Percentiles rank a stretch among this genome's conserved stretches.
These are phyloP conservation scores for Brassica nigra DNA, from an alignment of 345 rosid species.

Conservation along the genomic window DNA sequence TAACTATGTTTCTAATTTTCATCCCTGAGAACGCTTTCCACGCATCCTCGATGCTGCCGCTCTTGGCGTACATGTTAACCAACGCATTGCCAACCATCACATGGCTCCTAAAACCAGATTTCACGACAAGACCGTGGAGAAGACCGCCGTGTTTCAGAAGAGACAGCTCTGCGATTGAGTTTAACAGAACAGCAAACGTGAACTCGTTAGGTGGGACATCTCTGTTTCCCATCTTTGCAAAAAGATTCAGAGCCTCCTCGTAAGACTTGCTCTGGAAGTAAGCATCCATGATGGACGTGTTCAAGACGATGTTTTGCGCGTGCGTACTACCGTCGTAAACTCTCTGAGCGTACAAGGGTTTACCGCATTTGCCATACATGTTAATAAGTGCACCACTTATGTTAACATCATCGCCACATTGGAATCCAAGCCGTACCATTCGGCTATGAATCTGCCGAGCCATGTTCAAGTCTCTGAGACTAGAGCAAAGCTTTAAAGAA, in stretches of 20 bases:
- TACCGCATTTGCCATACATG: slow-evolving; percentile 82
- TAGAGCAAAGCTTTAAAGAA: slow-evolving; percentile 39
- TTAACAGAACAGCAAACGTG: slow-evolving; percentile 61
- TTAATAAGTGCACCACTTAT: slow-evolving; percentile 55
- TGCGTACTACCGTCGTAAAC: slow-evolving; percentile 47
- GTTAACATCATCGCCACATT: slow-evolving; percentile 40
- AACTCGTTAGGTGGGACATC: slow-evolving; percentile 60
- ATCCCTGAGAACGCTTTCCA: slow-evolving; percentile 49
- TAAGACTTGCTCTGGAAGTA: slow-evolving; percentile 67
- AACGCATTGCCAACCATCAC: slow-evolving; percentile 66
- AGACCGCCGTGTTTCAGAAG: slow-evolving; percentile 54
- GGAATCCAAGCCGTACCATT: slow-evolving; percentile 38
- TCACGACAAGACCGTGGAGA: slow-evolving; percentile 52
- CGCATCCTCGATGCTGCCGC: slow-evolving; percentile 61
- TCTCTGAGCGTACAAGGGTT: slow-evolving; percentile 47
- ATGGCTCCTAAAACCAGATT: slow-evolving; percentile 59
- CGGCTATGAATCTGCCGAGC: slow-evolving; percentile 63
- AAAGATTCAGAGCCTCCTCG: slow-evolving; percentile 68
- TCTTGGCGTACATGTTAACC: slow-evolving; percentile 73
- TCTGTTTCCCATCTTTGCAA: slow-evolving; percentile 49
- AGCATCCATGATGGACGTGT: slow-evolving; percentile 67
- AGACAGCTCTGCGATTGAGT: slow-evolving; percentile 64
- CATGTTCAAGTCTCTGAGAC: slow-evolving; percentile 31
- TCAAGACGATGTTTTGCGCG: slow-evolving; percentile 55
- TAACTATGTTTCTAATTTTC: slow-evolving; percentile 46